Base-by-base conservation (phyloP, 768 basidiomycete species). In the Nevesoporus exiguus region DNA sequence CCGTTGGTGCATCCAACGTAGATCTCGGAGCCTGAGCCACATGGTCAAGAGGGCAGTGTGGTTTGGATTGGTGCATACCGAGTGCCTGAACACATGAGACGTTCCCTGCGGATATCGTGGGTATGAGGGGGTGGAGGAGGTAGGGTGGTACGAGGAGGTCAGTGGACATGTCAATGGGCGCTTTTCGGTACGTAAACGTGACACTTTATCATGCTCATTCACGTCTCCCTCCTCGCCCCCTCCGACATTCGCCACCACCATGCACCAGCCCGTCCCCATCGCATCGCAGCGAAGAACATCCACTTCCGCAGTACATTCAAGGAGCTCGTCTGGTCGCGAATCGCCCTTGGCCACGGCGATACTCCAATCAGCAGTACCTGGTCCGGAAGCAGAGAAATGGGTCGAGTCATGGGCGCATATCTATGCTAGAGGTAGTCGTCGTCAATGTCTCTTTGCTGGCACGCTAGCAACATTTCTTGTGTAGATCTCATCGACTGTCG, bases 1-100 rank as follows among this genome's bases (percentile, higher is more conserved):
- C 94, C 93, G 55, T 93, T 91, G 21, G 85, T 83, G 56, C 88
- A 88, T 13, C 93, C 94, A 13, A 92, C 80, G 60, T 93, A 95
- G 24, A 96, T 80, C 63, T 97, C 93, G 39, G 85, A 84, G 30
- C 86, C 90, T 91, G 49, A 17, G 36, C 22, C n/a, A 19, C 19
- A 47, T 48, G 51, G 54, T 57, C 5, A 58, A 42, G 33, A 25
- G 5, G 51, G 44, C 21, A 6, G 46, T 4, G 27, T 1, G 15
- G 5, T 33, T 2, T 30, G 29, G 25, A 1, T 4, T 27, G 21
- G 44, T 3, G 61, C 74, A 47, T 55, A 83, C 84, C 83, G 59
- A 82, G 66, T 11, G 84, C 85, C 63, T 85, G 83, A 3, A 79
- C 77, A 61, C 82, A 80, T 22, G 66, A 62, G 46, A 73, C 45